Evolutionary conservation across 192 early-diverging fungal genomes (phyloP).

Genomic region (Rhizophagus prolifer): DNA sequence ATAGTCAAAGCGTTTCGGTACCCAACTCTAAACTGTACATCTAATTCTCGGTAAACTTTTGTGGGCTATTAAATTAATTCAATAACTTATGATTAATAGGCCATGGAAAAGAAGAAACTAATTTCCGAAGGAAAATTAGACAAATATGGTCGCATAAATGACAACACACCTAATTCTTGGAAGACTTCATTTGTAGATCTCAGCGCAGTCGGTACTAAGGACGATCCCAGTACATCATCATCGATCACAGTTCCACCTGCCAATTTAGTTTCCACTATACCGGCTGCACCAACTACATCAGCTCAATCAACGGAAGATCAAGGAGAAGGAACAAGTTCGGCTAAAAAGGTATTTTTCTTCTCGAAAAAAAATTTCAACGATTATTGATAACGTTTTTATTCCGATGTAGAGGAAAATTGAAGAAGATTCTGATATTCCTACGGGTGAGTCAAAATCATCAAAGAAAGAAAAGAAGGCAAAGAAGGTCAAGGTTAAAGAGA

Average conservation of each 20-base stretch:
- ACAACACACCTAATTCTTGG: constrained; percentile 83
- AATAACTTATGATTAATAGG: constrained; percentile 47
- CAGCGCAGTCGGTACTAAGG: constrained; percentile 40
- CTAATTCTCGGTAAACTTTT: neutral
- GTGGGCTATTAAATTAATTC: too few species aligned
- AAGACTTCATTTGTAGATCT: constrained; percentile 77
- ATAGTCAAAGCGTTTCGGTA: too few species aligned
- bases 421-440: neutral
- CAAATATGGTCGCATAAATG: constrained; percentile 92
- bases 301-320: too few species aligned
- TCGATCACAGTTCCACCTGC: neutral
- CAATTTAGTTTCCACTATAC: neutral
- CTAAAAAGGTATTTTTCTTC: neutral
- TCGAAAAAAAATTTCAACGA: neutral
- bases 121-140: constrained; percentile 98
- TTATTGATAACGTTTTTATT: neutral
- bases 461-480: constrained; percentile 13
- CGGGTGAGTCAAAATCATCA: neutral
- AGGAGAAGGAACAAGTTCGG: neutral
- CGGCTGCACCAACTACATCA: neutral
- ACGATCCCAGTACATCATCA: constrained; percentile 23
- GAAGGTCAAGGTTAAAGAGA: neutral
- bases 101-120: constrained; percentile 96
- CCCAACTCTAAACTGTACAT: too few species aligned
- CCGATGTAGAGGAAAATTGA: neutral